Base-by-base conservation (phyloP, 2,329 filamentous ascomycete species). In the Alternaria sp. region DNA sequence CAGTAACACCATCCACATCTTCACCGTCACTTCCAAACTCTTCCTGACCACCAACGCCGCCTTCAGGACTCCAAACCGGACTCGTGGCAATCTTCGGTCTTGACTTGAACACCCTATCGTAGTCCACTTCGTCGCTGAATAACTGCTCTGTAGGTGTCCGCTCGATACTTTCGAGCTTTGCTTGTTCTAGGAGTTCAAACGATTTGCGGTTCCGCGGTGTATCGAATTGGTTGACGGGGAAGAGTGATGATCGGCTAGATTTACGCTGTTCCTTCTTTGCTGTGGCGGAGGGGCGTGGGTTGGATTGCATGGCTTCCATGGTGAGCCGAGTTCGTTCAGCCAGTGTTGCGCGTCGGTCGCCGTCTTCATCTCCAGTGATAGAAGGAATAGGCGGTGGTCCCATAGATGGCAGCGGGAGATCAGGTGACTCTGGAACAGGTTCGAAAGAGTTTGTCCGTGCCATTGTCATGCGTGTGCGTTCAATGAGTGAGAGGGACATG, bases 101-200 rank as follows among this genome's bases (percentile, higher is more conserved):
- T 67, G 92, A 94, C 80, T 90, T 92, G 77, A 97, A 97, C 1
- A 97, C 90, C 25, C 90, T 91, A 62, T 91, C 90, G 78, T 93
- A 91, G 63, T 96, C 93, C 5, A 86, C 84, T 68, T 93, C 89
- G 58, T 90, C 86, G 15, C 85, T 85, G 26, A 97, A 89, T 44
- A 97, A 81, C 67, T 90, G 87, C 73, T 95, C 90, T 0, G 86
- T 84, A 9, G 91, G 85, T 1, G 88, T 84, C 5, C 83, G 65
- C 19, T 63, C 81, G 66, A 60, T 62, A 28, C 45, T 63, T 17
- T 65, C 59, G 47, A 56, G 62, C 54, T 49, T 59, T 7, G 46
- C 61, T 19, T 77, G 72, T 47, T 77, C 74, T 15, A 73, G 60
- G 8, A 57, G 46, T 43, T 70, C 66, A 44, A 73, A 63, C 0